Conservation (phyloP, 1,139 yeast genomes). For the Starmera stellimalicola region DNA sequence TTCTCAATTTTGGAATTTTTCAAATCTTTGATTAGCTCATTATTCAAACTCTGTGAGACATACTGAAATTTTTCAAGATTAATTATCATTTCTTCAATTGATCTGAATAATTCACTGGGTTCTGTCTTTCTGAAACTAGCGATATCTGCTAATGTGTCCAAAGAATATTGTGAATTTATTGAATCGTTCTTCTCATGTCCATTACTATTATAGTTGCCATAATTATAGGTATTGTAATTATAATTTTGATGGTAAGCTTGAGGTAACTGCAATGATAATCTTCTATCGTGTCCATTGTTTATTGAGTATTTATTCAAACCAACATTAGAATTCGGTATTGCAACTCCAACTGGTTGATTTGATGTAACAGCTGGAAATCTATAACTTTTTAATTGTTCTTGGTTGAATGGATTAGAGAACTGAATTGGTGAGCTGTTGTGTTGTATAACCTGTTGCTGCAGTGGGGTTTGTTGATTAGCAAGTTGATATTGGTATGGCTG, state of each 20-base stretch:
- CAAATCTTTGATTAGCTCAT: slow-evolving; percentile 10
- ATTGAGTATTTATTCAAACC: background rate
- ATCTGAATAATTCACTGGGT: slow-evolving; percentile 4
- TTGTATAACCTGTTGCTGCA: no score
- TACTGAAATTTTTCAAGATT: slow-evolving; percentile 5
- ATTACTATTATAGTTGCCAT: background rate
- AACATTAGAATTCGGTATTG: no score
- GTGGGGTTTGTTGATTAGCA: background rate
- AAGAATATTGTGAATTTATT: slow-evolving; percentile 14
- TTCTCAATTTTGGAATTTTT: slow-evolving; percentile 1
- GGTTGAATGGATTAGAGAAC: background rate
- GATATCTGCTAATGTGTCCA: slow-evolving; percentile 17
- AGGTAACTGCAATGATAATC: background rate
- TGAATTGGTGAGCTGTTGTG: no score
- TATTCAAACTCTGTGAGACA: slow-evolving; percentile 9
- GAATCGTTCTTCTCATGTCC: slow-evolving; percentile 11
- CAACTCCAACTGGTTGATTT: no score
- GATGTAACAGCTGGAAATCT: background rate
- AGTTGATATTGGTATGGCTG: background rate
- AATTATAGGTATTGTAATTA: background rate
- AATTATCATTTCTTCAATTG: slow-evolving; percentile 7
- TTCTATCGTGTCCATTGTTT: background rate
- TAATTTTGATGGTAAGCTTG: background rate
- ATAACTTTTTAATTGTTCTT: background rate
- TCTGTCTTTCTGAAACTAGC: slow-evolving; percentile 7